Evolutionary conservation across 78 protist genomes (phyloP).

Genomic region (Dictyostelium purpureum): DNA sequence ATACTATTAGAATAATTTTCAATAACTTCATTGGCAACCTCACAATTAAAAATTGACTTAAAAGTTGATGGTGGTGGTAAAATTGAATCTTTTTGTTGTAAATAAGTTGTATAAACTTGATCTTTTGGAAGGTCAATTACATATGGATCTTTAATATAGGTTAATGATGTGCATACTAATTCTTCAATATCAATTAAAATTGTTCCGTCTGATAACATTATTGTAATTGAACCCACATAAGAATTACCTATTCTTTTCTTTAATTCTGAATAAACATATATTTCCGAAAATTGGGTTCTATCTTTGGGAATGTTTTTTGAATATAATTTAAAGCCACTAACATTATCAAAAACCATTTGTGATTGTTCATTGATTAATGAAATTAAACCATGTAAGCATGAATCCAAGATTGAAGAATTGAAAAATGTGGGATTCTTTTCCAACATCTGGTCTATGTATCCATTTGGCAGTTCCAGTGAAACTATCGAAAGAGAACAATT

Average conservation of each 20-base stretch:
- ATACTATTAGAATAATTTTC: too few relatives aligned
- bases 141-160: not conserved
- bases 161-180: not conserved
- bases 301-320: not conserved
- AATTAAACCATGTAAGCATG: conserved; percentile 20
- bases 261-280: not conserved
- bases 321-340: not conserved
- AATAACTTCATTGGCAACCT: too few relatives aligned
- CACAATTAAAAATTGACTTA: too few relatives aligned
- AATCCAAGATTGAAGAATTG: not conserved
- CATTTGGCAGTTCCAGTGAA: too few relatives aligned
- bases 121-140: too few relatives aligned
- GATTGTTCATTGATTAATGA: conserved; percentile 5
- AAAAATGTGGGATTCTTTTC: not conserved
- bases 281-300: not conserved
- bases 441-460: too few relatives aligned
- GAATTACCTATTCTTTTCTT: not conserved
- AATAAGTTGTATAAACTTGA: too few relatives aligned
- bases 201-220: not conserved
- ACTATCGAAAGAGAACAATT: not conserved
- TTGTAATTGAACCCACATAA: not conserved
- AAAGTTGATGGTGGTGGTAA: too few relatives aligned
- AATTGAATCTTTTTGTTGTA: too few relatives aligned
- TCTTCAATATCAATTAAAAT: not conserved
- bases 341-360: conserved; percentile 33